These are phyloP conservation scores for Metarhizium humberi DNA, from an alignment of 2,329 filamentous ascomycete species.

Conservation along the genomic window DNA sequence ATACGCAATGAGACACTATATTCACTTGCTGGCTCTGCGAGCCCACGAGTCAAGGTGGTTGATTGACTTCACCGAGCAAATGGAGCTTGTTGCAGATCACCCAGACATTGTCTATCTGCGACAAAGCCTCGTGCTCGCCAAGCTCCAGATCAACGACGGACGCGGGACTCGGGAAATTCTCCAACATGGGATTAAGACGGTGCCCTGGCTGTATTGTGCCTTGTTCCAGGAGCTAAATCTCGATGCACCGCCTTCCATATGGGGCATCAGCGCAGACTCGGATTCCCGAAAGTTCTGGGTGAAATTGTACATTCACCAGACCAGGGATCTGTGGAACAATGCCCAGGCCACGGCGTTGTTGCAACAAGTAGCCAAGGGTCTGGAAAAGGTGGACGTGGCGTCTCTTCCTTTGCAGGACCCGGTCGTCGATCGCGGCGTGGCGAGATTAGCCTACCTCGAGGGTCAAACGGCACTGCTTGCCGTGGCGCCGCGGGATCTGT, in stretches of 20 bases:
- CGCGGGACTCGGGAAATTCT: constrained; percentile 58
- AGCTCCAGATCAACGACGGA: constrained; percentile 59
- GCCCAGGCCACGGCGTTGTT: constrained; percentile 61
- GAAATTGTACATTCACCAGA: constrained; percentile 64
- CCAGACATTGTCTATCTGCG: constrained; percentile 55
- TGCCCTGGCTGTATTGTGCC: constrained; percentile 77
- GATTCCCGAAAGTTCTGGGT: constrained; percentile 58
- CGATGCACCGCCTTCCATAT: constrained; percentile 69
- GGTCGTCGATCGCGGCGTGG: constrained; percentile 40
- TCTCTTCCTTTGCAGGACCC: constrained; percentile 30
- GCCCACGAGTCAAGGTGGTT: constrained; percentile 74
- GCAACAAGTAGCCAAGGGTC: constrained; percentile 54
- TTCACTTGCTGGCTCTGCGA: constrained; percentile 79
- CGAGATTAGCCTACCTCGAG: constrained; percentile 70
- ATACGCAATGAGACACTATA: constrained; percentile 69
- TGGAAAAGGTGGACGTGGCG: constrained; percentile 31
- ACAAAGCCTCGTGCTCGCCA: constrained; percentile 69
- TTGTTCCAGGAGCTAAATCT: constrained; percentile 75
- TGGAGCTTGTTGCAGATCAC: constrained; percentile 25
- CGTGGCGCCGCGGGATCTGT: constrained; percentile 56
- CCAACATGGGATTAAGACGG: constrained; percentile 55
- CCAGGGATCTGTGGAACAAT: constrained; percentile 82
- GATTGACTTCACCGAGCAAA: constrained; percentile 52
- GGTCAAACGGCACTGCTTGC: constrained; percentile 64
- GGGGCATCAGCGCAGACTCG: constrained; percentile 62